Evolutionary conservation across 495 filamentous ascomycete species (phyloP), one percentile per base, ranked within the genome.

Genomic region (Tuber indicum): DNA sequence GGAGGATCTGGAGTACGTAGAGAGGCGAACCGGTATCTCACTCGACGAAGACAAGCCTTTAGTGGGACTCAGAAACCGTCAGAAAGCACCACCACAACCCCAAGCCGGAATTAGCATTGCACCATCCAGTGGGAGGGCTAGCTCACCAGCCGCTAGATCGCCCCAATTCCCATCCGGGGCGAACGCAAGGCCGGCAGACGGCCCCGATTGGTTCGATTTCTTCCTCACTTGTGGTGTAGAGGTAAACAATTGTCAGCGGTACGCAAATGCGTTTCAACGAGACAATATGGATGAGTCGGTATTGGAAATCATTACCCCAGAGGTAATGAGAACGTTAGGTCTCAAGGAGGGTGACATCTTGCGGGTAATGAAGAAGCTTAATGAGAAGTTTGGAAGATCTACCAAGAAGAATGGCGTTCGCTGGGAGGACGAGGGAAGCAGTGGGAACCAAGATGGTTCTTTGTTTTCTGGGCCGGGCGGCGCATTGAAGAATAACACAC

Each of bases 161-260:
- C 74, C 85, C 19, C 78, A 77, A 70, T 78, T 79, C 73, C 79
- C 81, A 52, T 86, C 87, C 26, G 86, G 91, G 74, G 84, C 84
- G 80, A 70, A 84, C 86, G 17, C 84, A 47, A 70, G 85, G 80
- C 79, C 90, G 83, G 89, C 90, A 81, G 86, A 89, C 14, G 91
- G 94, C 69, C 97, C 98, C 82, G 96, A 99, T 84, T 99, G 96
- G 96, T 99, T 98, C 82, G 93, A 97, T 79, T 98, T 99, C 86
- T 99, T 99, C 87, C 86, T 99, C 39, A 88, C 90, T 75, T 94
- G 94, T 83, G 96, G 96, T 45, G 93, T 98, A 75, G 92, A 92
- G 74, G 92, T 93, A 47, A 92, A 94, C 80, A 91, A 96, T 70
- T 98, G 96, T 85, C 94, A 98, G 84, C 89, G 96, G 58, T 99